Base-by-base conservation (phyloP, 2,329 filamentous ascomycete species). In the Gnomoniopsis smithogilvyi region DNA sequence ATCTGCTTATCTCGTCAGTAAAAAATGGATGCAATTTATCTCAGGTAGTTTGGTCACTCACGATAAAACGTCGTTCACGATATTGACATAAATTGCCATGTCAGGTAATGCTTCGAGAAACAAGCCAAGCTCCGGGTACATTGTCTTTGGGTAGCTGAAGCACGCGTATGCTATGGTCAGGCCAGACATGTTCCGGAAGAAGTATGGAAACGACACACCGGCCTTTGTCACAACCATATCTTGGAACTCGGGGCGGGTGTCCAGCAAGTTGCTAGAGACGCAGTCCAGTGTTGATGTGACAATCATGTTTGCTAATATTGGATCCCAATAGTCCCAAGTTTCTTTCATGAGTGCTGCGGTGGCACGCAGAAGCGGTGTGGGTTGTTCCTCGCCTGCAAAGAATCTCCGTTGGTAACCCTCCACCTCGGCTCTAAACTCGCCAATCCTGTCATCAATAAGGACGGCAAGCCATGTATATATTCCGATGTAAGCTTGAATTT, bases 51-150 rank as follows among this genome's bases (percentile, higher is more conserved):
- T 17, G 24, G 11, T 4, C 7, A 54, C 51, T 46, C 14, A 54
- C 51, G 51, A 54, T 26, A 54, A 22, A 10, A 54, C 51, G n/a
- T 54, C 51, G 19, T 54, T 54, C 3, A 54, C 15, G 10, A 36
- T 30, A 22, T 34, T 46, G 24, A 34, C 11, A 14, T 46, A 54
- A 24, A 54, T 15, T 14, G 51, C 38, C 51, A 54, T 36, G 21
- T 47, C 51, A 21, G 41, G 51, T 10, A 54, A 17, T 2, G 51
- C 51, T n/a, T 54, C 51, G 6, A 54, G n/a, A 12, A 54, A 54
- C 24, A 34, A 17, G n/a, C 51, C 15, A 17, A 54, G 2, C 12
- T 54, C 51, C 11, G 38, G 38, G 15, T 47, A 46, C 15, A 33
- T 2, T 22, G n/a, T 21, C 26, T 21, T 54, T 7, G 51, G 41